phyloP scores from a whole-genome alignment of 345 rosid genomes.

The Citrus medica region DNA sequence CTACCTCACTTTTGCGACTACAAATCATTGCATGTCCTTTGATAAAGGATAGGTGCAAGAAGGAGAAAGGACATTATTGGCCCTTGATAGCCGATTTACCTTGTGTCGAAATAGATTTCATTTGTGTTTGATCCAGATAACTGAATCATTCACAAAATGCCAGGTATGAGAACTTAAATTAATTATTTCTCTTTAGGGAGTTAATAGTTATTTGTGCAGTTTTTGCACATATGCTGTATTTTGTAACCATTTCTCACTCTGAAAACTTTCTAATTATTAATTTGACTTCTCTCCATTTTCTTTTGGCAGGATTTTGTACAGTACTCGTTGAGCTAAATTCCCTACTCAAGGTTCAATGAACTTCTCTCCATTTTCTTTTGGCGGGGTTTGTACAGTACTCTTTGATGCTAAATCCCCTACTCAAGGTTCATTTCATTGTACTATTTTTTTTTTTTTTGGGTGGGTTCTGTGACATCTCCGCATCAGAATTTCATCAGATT shows the following conservation, averaged over 20 bases:
- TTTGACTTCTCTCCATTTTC: not conserved
- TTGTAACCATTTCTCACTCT: not conserved
- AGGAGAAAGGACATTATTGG: slow-evolving; percentile 8
- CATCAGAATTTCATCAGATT: not conserved
- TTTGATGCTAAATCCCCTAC: too few relatives aligned
- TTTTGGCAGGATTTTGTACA: not conserved
- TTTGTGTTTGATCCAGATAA: not conserved
- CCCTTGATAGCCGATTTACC: slow-evolving; percentile 9
- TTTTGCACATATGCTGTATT: not conserved
- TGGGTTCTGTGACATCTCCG: not conserved
- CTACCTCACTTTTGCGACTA: slow-evolving; percentile 11
- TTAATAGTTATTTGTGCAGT: too few relatives aligned
- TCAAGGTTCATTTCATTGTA: not conserved
- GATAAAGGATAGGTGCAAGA: slow-evolving; percentile 14
- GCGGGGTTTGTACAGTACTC: too few relatives aligned
- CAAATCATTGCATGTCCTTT: slow-evolving; percentile 11
- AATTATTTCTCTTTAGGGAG: too few relatives aligned
- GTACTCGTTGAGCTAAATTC: too few relatives aligned
- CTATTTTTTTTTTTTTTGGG: too few relatives aligned
- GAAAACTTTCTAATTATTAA: not conserved
- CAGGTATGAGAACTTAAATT: not conserved
- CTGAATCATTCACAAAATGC: not conserved
- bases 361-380: too few relatives aligned
- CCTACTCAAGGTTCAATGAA: too few relatives aligned
- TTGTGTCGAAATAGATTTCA: not conserved